phyloP scores from a whole-genome alignment of 2,329 filamentous ascomycete species.

The Gaeumannomyces sp. region DNA sequence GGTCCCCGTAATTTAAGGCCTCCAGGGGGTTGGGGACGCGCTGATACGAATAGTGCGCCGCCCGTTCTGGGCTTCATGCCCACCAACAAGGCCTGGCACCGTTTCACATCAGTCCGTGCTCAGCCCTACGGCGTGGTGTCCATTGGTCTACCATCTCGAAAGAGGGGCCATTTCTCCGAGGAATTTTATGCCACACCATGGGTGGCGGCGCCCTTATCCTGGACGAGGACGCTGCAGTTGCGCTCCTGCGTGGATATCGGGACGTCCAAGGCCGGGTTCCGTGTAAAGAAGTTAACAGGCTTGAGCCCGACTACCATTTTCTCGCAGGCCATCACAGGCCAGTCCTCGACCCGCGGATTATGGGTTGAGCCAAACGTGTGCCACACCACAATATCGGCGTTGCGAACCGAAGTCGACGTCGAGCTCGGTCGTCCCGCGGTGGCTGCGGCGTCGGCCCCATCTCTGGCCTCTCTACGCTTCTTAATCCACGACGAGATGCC shows the following conservation, averaged over 20 bases:
- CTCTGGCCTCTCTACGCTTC: slow-evolving; percentile 19
- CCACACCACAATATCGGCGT: slow-evolving; percentile 52
- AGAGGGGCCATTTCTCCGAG: too few relatives aligned
- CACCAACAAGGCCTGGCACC: too few relatives aligned
- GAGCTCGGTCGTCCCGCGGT: background rate
- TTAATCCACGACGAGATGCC: slow-evolving; percentile 34
- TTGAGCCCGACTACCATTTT: slow-evolving; percentile 12
- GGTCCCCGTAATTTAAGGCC: too few relatives aligned
- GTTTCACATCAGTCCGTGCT: too few relatives aligned
- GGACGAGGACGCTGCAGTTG: slow-evolving; percentile 12
- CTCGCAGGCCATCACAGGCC: slow-evolving; percentile 51
- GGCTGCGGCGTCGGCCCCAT: slow-evolving; percentile 2
- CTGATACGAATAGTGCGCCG: too few relatives aligned
- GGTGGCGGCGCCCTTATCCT: slow-evolving; percentile 12
- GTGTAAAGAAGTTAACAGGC: slow-evolving; percentile 13
- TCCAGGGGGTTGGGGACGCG: too few relatives aligned
- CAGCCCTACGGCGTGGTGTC: too few relatives aligned
- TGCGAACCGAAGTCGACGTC: slow-evolving; percentile 33
- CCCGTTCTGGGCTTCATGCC: too few relatives aligned
- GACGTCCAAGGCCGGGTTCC: slow-evolving; percentile 15
- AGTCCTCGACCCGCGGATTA: slow-evolving; percentile 59
- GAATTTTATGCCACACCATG: background rate
- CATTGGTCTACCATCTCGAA: too few relatives aligned
- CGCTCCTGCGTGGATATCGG: slow-evolving; percentile 10
- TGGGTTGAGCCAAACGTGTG: slow-evolving; percentile 57